phyloP scores from a whole-genome alignment of 345 rosid genomes.

The Eutrema heterophyllum region DNA sequence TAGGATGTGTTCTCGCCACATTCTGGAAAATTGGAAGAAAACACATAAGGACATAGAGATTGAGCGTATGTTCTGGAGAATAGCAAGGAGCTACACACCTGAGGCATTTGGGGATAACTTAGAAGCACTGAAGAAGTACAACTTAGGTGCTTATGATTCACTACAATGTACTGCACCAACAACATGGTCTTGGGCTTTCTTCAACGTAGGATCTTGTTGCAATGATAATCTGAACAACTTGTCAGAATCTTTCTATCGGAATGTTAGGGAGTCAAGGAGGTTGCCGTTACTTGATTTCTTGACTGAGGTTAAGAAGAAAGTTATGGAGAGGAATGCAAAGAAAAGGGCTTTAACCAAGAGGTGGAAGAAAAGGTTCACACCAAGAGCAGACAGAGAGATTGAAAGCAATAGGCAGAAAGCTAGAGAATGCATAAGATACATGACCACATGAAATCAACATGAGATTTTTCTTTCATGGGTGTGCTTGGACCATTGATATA shows the following conservation, averaged over 20 bases:
- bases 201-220: neutral
- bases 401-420: neutral
- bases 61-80: neutral
- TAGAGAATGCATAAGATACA: neutral
- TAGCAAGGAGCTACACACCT: neutral
- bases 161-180: neutral
- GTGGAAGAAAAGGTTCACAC: neutral
- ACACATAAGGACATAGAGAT: neutral
- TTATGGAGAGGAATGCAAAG: neutral
- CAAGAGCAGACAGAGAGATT: neutral
- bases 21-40: neutral
- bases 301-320: neutral
- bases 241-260: neutral
- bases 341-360: neutral
- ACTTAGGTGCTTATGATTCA: neutral
- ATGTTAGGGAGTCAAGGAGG: neutral
- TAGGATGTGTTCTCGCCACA: neutral
- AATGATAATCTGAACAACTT: slow-evolving; percentile 3
- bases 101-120: neutral
- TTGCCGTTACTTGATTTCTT: neutral
- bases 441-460: neutral
- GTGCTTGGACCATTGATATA: neutral
- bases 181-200: too few species aligned
- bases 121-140: neutral
- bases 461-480: neutral